phyloP scores from a whole-genome alignment of 2,329 filamentous ascomycete genomes.

The Aspergillus fischeri region DNA sequence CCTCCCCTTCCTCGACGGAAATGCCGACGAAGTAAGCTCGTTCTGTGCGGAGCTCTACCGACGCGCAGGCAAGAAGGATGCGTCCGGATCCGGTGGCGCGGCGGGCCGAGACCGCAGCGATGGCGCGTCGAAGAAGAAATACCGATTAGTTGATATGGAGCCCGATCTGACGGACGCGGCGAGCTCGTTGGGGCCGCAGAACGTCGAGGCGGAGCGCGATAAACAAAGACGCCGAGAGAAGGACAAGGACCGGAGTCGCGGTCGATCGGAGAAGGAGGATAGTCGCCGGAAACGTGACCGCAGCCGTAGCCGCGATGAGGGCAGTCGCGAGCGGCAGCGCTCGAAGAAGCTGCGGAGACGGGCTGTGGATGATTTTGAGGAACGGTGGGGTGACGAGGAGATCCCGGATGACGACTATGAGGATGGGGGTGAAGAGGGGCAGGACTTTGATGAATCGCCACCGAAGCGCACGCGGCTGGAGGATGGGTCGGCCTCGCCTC shows the following conservation, averaged over 20 bases:
- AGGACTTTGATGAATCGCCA: conserved; percentile 64
- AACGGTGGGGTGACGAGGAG: conserved; percentile 79
- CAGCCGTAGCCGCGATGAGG: conserved; percentile 33
- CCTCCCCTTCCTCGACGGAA: conserved; percentile 49
- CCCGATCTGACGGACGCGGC: conserved; percentile 38
- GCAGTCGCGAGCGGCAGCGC: conserved; percentile 40
- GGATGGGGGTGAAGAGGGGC: conserved; percentile 48
- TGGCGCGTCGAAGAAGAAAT: conserved; percentile 44
- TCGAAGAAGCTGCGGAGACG: conserved; percentile 51
- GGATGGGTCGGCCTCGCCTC: conserved; percentile 41
- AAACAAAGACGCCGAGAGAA: conserved; percentile 25
- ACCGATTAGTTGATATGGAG: conserved; percentile 53
- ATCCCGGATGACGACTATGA: conserved; percentile 33
- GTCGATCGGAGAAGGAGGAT: conserved; percentile 32
- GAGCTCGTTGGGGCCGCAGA: conserved; percentile 26
- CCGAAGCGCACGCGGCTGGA: conserved; percentile 68
- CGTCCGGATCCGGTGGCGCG: conserved; percentile 6
- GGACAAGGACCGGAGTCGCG: conserved; percentile 18
- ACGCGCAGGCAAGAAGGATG: conserved; percentile 21
- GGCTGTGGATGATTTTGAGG: conserved; percentile 60
- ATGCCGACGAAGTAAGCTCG: conserved; percentile 40
- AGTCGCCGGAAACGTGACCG: conserved; percentile 35
- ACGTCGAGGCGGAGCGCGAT: conserved; percentile 37
- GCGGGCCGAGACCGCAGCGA: conserved; percentile 16
- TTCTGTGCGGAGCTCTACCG: conserved; percentile 48